phyloP scores from a whole-genome alignment of 164 flowering plant species.

The Berberis thunbergii region DNA sequence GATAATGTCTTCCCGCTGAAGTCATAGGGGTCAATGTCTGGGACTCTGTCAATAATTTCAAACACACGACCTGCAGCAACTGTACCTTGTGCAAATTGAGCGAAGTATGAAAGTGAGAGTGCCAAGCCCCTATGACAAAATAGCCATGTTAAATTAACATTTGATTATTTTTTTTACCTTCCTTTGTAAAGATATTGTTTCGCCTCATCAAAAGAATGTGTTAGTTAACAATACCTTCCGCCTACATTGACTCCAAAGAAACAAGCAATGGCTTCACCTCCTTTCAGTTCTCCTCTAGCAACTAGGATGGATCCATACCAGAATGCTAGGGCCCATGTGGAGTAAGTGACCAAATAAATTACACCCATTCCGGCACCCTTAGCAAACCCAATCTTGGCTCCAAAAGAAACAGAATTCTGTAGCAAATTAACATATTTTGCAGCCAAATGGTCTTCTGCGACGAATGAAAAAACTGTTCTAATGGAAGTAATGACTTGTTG shows the following conservation, averaged over 20 bases:
- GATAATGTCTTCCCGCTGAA: constrained; percentile 33
- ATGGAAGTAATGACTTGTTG: constrained; percentile 64
- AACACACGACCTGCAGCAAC: constrained; percentile 71
- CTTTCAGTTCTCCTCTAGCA: constrained; percentile 33
- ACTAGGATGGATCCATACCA: constrained; percentile 73
- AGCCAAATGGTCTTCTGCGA: constrained; percentile 47
- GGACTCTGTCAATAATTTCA: constrained; percentile 69
- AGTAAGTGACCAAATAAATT: constrained; percentile 59
- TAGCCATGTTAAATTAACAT: background rate
- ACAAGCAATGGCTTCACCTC: constrained; percentile 72
- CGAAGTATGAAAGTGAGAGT: constrained; percentile 60
- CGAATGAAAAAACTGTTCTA: constrained; percentile 67
- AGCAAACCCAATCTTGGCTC: constrained; percentile 57
- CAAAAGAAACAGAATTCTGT: constrained; percentile 40
- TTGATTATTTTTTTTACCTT: background rate
- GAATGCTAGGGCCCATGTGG: constrained; percentile 82
- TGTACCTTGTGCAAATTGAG: constrained; percentile 74
- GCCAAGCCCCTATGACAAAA: constrained; percentile 54
- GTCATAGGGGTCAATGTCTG: constrained; percentile 65
- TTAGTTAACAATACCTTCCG: constrained; percentile 39
- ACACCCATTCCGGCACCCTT: constrained; percentile 78
- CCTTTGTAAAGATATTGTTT: background rate
- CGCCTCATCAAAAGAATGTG: background rate
- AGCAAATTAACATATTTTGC: constrained; percentile 34
- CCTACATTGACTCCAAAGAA: constrained; percentile 83